phyloP scores from a whole-genome alignment of 2,329 filamentous ascomycete species.

The Fusarium redolens region DNA sequence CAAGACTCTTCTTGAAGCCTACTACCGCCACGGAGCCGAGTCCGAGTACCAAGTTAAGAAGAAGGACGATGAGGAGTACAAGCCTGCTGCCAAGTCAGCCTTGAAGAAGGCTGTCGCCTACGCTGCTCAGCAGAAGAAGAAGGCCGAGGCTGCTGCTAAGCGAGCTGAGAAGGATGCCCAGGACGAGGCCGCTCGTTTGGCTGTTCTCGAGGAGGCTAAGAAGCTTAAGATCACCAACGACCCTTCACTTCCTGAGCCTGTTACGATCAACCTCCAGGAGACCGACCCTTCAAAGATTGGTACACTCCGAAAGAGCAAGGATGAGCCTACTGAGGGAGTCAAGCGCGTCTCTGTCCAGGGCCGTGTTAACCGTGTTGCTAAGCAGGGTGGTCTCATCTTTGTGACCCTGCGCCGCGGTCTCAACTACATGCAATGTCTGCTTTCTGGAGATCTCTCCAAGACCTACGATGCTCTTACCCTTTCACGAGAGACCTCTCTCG shows the following conservation, averaged over 20 bases:
- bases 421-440: conserved; percentile 71
- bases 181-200: conserved; percentile 38
- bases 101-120: conserved; percentile 45
- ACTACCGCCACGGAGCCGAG: conserved; percentile 60
- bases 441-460: conserved; percentile 78
- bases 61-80: conserved; percentile 44
- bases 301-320: conserved; percentile 50
- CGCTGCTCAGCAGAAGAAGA: conserved; percentile 43
- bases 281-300: conserved; percentile 46
- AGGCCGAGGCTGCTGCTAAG: conserved; percentile 41
- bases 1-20: conserved; percentile 83
- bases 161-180: conserved; percentile 44
- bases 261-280: conserved; percentile 78
- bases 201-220: conserved; percentile 45
- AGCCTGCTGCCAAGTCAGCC: conserved; percentile 45
- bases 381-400: conserved; percentile 87
- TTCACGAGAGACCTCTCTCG: conserved; percentile 87
- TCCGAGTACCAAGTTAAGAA: conserved; percentile 59
- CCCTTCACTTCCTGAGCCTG: conserved; percentile 75
- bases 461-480: conserved; percentile 92
- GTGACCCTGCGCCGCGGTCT: conserved; percentile 86
- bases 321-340: conserved; percentile 41
- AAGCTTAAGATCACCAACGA: conserved; percentile 65
- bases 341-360: conserved; percentile 79
- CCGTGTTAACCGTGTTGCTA: conserved; percentile 82